Evolutionary conservation across 345 rosid species (phyloP), one percentile per base, ranked within the genome.

Genomic region (Citrus sinensis): DNA sequence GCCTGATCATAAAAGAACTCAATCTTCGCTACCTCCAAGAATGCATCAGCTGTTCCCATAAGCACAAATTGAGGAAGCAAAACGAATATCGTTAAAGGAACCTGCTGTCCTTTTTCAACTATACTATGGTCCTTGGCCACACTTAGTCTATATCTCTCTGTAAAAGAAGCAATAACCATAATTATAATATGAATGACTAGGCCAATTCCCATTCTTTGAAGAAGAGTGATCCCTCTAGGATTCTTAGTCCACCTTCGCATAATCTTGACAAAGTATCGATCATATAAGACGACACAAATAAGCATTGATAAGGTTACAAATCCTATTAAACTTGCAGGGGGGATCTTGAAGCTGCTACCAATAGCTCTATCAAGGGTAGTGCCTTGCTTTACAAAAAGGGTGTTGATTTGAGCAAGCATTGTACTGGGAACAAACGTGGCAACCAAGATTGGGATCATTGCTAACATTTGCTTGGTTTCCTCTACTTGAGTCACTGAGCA

Each of bases 1-100:
- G 98, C 97, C 76, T 94, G 98, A 73, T 95, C 99, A 34, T 92
- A 96, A 87, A 94, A 96, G 86, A 92, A 91, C 77, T 92, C 97
- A 10, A 93, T 80, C 90, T 92, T 92, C 17, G 95, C 90, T 6
- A 92, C 96, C 79, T 88, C 98, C 16, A 93, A 63, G 73, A 89
- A 94, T 0, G 95, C 85, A 81, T 93, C 97, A 8, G 25, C 98
- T 1, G 76, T 69, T 49, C 98, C 97, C 95, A 94, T 93, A 9
- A 94, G 91, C 40, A 88, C 74, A 70, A 91, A 93, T 49, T 94
- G 97, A 34, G 97, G 98, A 65, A 94, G 94, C 62, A 94, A 60
- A 62, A 88, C 54, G 77, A 94, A 91, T 55, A 94, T 89, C 1
- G 88, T 85, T 74, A 87, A 54, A 6, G 95, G 93, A 34, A 94